A percentile compares a stretch with the other conserved stretches of the same genome.
These are phyloP conservation scores for Pilatotrama ljubarskyi DNA, from an alignment of 768 basidiomycete genomes.

Conservation along the genomic window DNA sequence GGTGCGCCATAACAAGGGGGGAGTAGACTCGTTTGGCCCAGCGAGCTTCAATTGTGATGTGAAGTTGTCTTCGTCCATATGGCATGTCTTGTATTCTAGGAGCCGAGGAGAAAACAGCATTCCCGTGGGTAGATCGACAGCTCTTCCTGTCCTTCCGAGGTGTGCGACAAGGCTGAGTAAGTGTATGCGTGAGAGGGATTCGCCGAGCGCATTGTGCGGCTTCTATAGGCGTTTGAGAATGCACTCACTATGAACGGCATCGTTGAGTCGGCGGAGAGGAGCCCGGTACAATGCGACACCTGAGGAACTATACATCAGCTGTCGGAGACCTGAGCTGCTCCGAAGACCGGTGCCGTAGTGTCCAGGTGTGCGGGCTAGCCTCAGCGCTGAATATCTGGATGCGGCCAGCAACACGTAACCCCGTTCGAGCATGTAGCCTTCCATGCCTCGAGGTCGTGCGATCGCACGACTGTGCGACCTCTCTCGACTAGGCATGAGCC, in stretches of 20 bases:
- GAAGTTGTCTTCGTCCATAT: neutral
- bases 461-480: conserved; percentile 20
- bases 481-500: neutral
- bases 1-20: neutral
- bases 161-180: neutral
- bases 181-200: conserved; percentile 2
- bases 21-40: neutral
- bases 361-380: neutral
- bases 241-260: conserved; percentile 9
- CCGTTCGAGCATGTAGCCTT: neutral
- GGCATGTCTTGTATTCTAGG: conserved; percentile 1
- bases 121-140: neutral
- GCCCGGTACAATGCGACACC: neutral
- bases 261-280: neutral
- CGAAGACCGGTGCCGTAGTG: neutral
- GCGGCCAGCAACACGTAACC: neutral
- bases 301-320: neutral
- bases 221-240: conserved; percentile 7
- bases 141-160: neutral
- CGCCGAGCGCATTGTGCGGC: neutral
- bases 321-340: neutral
- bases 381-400: neutral
- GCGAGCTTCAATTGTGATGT: neutral
- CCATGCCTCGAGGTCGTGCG: conserved; percentile 7
- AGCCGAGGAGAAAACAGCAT: neutral